Base-by-base conservation (phyloP, 2,329 filamentous ascomycete species). In the Cytospora mali region DNA sequence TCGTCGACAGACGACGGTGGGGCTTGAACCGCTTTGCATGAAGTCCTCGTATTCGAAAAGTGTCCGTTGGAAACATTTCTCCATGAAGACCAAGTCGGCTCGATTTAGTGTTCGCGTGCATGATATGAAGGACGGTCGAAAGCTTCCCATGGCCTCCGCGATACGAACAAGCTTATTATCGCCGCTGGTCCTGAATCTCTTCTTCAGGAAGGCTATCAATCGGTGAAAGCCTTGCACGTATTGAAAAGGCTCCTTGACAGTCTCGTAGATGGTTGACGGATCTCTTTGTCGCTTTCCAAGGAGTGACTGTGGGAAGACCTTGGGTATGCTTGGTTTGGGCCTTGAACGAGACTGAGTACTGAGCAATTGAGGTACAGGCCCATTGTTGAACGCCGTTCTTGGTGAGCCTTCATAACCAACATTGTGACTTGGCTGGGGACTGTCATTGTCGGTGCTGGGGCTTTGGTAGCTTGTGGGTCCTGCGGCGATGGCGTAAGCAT, bases 81-180 rank as follows among this genome's bases (percentile, higher is more conserved):
- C 95, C 90, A 97, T 97, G 75, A 98, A 97, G 25, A 99, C 88
- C 29, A 98, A 81, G 75, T 99, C 95, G 70, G 95, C 89, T 21
- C 88, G 83, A 67, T 92, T 93, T 65, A 98, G 80, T n/a, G 92
- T 93, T 71, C 91, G 91, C 23, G 92, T 96, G 66, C 92, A 96
- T 13, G 93, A 89, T 66, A 98, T 94, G 73, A 99, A 95, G 0
- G 93, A 95, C 1, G 95, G 94, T 9, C 95, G 89, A 69, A 97
- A 96, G 51, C 90, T 92, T 7, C 92, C 90, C 58, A 99, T 83
- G 0, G 93, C 90, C 76, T 93, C 92, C 64, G 92, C 93, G 68
- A 97, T 96, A 62, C 89, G 87, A 27, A 94, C 76, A 0, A 90
- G 89, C 76, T 93, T 93, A 67, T 87, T 93, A 67, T 87, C 88